Percentiles rank a stretch among this genome's conserved stretches.
phyloP scores from a whole-genome alignment of 2,329 filamentous ascomycete species.

The Metarhizium album region DNA sequence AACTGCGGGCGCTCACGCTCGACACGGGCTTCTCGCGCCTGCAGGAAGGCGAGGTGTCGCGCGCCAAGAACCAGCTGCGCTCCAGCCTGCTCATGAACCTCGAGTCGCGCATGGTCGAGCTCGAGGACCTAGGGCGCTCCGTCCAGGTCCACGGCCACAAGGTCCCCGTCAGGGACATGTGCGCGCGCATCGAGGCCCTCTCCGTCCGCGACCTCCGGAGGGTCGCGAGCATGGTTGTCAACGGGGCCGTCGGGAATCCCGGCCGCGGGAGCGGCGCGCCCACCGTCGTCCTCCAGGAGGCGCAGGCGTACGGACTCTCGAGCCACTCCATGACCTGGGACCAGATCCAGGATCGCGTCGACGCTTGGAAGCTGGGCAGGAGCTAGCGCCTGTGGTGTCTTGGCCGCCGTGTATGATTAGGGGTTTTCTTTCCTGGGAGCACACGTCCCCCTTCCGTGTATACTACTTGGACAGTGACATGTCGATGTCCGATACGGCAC shows the following conservation, averaged over 20 bases:
- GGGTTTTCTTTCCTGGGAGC: too few relatives aligned
- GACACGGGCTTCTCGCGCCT: slow-evolving; percentile 66
- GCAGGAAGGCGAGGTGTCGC: slow-evolving; percentile 66
- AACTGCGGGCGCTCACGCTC: slow-evolving; percentile 67
- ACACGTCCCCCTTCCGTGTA: too few relatives aligned
- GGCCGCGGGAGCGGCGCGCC: slow-evolving; percentile 77
- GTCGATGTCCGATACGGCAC: too few relatives aligned
- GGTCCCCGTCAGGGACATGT: slow-evolving; percentile 90
- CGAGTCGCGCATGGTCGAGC: slow-evolving; percentile 91
- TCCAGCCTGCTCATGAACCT: slow-evolving; percentile 93
- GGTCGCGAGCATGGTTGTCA: slow-evolving; percentile 69
- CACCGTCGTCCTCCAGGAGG: slow-evolving; percentile 91
- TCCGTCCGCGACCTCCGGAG: slow-evolving; percentile 71
- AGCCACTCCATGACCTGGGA: slow-evolving; percentile 68
- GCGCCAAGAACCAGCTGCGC: slow-evolving; percentile 94
- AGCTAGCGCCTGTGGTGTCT: slow-evolving; percentile 1
- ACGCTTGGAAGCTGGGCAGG: slow-evolving; percentile 70
- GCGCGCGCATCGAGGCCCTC: slow-evolving; percentile 68
- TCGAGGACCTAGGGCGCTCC: slow-evolving; percentile 89
- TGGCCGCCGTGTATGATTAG: not conserved
- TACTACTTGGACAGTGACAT: too few relatives aligned
- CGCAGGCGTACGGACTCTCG: slow-evolving; percentile 59
- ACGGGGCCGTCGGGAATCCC: slow-evolving; percentile 62
- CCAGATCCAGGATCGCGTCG: slow-evolving; percentile 80
- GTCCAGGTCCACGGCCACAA: slow-evolving; percentile 95